Evolutionary conservation across 768 basidiomycete genomes (phyloP).

Genomic region (Macrocybe gigantea): DNA sequence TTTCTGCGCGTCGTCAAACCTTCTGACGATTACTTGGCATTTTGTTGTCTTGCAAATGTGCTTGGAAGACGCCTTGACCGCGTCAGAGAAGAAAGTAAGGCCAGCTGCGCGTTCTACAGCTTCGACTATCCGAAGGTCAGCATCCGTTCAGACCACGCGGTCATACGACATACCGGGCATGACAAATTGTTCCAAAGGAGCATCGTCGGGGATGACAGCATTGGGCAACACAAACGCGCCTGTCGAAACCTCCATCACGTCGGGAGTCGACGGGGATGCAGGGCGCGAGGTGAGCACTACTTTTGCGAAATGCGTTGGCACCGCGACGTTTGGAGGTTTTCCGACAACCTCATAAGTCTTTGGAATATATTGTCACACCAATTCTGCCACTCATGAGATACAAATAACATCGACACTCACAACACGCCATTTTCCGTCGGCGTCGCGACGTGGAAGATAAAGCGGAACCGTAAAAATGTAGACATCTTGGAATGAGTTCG

Average conservation of each 20-base stretch:
- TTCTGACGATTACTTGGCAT: slow-evolving; percentile 82
- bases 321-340: slow-evolving; percentile 79
- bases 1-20: slow-evolving; percentile 90
- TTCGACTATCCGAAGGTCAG: slow-evolving; percentile 53
- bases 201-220: slow-evolving; percentile 81
- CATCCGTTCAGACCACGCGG: background rate
- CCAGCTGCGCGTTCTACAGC: slow-evolving; percentile 89
- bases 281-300: slow-evolving; percentile 80
- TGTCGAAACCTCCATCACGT: slow-evolving; percentile 70
- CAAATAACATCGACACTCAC: slow-evolving; percentile 41
- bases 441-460: slow-evolving; percentile 82
- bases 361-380: background rate
- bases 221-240: slow-evolving; percentile 98
- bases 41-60: slow-evolving; percentile 87
- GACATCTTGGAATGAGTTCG: slow-evolving; percentile 85
- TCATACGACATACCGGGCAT: slow-evolving; percentile 58
- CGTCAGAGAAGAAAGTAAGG: slow-evolving; percentile 79
- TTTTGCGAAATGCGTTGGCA: slow-evolving; percentile 98
- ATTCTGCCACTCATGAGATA: background rate
- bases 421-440: slow-evolving; percentile 94
- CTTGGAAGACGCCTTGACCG: slow-evolving; percentile 66
- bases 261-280: slow-evolving; percentile 63
- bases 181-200: slow-evolving; percentile 73
- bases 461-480: slow-evolving; percentile 97
- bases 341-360: slow-evolving; percentile 96